Base-by-base conservation (phyloP, 108 stramenopile genomes). In the Conticribra weissflogii region DNA sequence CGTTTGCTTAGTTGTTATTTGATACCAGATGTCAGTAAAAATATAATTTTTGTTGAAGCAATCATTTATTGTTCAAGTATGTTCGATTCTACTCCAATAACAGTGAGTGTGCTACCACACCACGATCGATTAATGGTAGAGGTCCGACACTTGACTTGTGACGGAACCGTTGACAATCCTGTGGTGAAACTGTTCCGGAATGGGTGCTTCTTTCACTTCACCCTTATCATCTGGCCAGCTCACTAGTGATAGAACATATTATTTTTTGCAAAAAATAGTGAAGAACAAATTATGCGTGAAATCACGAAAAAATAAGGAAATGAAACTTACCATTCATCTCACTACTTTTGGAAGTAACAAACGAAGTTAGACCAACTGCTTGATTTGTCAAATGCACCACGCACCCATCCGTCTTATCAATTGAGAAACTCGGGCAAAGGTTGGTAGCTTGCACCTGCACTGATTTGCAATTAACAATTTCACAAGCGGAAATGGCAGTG, bases 331-430 rank as follows among this genome's bases (percentile, higher is more conserved):
- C 92, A 71, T 97, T 98, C 97, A 99, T 97, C 67, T 99, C 98
- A 31, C 85, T 86, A 72, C 91, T 92, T 82, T 97, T 89, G 44
- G 89, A 88, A 28, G 97, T 95, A 2, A 89, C 86, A 60, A 98
- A 95, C 14, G 83, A 76, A 24, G 94, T 78, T 59, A 86, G 55
- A 48, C 59, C 54, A 22, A 89, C 61, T 15, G 83, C 83, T 63
- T 91, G 86, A 79, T 92, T 75, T 74, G 88, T 82, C 71, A 98
- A 80, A 72, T 91, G 95, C 33, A 95, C 83, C 21, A 94, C 59
- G 51, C 91, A 83, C 30, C 97, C 96, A 75, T 97, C 93, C 1
- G 98, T 99, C 83, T 99, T 99, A 86, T 99, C 98, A 74, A 99
- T 96, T 0, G 94, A 84, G 69, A 99, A 90, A 31, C 87, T 85